phyloP scores from a whole-genome alignment of 164 flowering plant species.

The Cinnamomum chago region DNA sequence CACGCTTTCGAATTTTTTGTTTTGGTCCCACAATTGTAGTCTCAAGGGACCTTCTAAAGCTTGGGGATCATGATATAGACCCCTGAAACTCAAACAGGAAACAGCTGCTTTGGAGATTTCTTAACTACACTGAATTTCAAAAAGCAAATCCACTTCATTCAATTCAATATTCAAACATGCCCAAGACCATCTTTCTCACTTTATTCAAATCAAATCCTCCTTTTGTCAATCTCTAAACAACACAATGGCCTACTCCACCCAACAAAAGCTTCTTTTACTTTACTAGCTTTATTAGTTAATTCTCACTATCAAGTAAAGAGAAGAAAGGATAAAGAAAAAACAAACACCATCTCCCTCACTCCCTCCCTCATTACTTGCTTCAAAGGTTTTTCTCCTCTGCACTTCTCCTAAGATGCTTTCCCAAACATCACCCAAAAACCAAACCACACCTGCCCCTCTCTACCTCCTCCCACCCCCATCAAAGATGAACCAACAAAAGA shows the following conservation, averaged over 20 bases:
- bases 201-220: constrained; percentile 18
- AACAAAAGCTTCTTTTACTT: constrained; percentile 43
- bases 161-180: background rate
- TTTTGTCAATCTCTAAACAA: constrained; percentile 30
- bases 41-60: too few relatives aligned
- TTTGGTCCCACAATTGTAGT: too few relatives aligned
- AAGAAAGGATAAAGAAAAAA: background rate
- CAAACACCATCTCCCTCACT: background rate
- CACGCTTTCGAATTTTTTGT: too few relatives aligned
- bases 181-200: background rate
- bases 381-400: constrained; percentile 17
- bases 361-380: constrained; percentile 13
- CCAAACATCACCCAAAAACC: constrained; percentile 28
- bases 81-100: too few relatives aligned
- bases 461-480: constrained; percentile 17
- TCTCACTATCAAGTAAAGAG: constrained; percentile 15
- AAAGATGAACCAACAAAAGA: constrained; percentile 23
- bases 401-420: constrained; percentile 32
- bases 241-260: constrained; percentile 30
- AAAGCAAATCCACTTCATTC: too few relatives aligned
- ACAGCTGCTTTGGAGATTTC: too few relatives aligned
- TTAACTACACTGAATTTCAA: too few relatives aligned
- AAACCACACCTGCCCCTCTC: constrained; percentile 23
- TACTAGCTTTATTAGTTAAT: constrained; percentile 5
- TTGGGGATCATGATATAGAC: too few relatives aligned